Evolutionary conservation across 108 stramenopile genomes (phyloP).

Genomic region (Chaetoceros tenuissimus): DNA sequence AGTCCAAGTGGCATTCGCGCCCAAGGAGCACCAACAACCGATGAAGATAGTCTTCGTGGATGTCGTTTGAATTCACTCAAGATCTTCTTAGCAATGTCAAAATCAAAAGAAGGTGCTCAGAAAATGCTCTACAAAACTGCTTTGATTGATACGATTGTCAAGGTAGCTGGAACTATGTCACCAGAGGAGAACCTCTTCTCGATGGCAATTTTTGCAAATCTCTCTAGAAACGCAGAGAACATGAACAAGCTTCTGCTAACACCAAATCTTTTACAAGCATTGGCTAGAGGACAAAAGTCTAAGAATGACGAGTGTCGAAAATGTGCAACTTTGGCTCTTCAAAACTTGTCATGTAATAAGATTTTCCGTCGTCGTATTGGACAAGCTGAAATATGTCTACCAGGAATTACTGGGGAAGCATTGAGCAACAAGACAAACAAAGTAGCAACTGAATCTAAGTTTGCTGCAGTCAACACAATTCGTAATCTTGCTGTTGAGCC

Average conservation of each 20-base stretch:
- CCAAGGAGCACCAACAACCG: neutral
- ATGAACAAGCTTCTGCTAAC: constrained; percentile 16
- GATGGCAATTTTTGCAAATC: constrained; percentile 28
- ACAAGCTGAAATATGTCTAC: constrained; percentile 15
- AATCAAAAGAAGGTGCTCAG: constrained; percentile 20
- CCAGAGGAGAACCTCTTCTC: constrained; percentile 26
- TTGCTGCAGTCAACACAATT: constrained; percentile 26
- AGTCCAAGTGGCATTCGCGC: neutral
- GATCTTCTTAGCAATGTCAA: constrained; percentile 25
- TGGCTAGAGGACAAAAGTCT: constrained; percentile 3
- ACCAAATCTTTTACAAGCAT: constrained; percentile 10
- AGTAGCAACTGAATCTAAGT: constrained; percentile 11
- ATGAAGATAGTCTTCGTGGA: neutral
- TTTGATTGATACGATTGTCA: constrained; percentile 15
- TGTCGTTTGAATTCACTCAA: constrained; percentile 19
- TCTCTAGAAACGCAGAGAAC: constrained; percentile 29
- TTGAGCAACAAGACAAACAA: constrained; percentile 17
- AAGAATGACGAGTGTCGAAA: constrained; percentile 21
- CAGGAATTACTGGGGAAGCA: constrained; percentile 14
- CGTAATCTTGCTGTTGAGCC: constrained; percentile 33
- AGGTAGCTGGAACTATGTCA: constrained; percentile 23
- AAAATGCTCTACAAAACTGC: constrained; percentile 15
- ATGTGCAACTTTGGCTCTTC: constrained; percentile 27
- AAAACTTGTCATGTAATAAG: constrained; percentile 25
- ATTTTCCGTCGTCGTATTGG: constrained; percentile 28